Percentiles rank a stretch among this genome's conserved stretches.
phyloP scores from a whole-genome alignment of 169 alveolate species.

The Ichthyophthirius multifiliis region DNA sequence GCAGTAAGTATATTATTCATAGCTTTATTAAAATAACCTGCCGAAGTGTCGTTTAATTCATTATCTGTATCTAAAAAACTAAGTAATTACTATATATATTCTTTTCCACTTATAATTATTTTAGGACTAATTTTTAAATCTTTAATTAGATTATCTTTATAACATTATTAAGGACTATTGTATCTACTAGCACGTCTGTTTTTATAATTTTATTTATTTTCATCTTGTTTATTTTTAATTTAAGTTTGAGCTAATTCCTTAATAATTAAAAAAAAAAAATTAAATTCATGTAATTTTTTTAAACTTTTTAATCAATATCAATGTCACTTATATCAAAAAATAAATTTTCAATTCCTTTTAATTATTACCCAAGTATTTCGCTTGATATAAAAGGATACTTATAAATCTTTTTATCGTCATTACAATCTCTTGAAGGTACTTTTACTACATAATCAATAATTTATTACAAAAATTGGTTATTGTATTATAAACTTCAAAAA shows the following conservation, averaged over 20 bases:
- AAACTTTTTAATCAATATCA: background rate
- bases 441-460: no score
- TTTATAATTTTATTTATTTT: constrained; percentile 1
- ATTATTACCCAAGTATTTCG: background rate
- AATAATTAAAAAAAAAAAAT: background rate
- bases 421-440: no score
- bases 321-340: background rate
- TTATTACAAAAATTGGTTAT: no score
- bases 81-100: background rate
- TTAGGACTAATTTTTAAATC: no score
- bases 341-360: background rate
- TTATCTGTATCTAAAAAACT: background rate
- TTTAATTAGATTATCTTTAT: no score
- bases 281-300: background rate
- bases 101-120: constrained; percentile 1
- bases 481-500: no score
- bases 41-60: background rate
- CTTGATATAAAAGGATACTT: constrained; percentile 3
- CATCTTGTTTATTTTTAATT: background rate
- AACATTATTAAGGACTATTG: no score
- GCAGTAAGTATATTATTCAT: background rate
- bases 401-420: no score
- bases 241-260: background rate
- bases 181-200: no score
- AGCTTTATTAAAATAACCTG: constrained; percentile 6